A percentile compares a stretch with the other conserved stretches of the same genome.
These are phyloP conservation scores for Acephala macrosclerotiorum DNA, from an alignment of 2,329 filamentous ascomycete genomes.

Conservation along the genomic window DNA sequence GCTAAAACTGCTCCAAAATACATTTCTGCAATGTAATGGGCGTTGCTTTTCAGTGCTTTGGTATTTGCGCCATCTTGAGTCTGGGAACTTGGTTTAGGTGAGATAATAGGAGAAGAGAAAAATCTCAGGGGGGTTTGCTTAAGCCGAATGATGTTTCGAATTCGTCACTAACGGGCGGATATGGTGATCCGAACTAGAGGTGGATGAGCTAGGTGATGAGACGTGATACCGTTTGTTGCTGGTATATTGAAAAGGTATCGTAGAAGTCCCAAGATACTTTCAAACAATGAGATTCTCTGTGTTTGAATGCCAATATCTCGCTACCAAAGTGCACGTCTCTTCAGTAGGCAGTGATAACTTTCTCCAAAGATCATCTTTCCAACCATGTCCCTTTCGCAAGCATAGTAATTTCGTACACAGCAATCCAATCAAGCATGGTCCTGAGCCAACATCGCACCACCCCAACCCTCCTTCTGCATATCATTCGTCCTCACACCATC, in stretches of 20 bases:
- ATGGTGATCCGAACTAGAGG: not conserved
- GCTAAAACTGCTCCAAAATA: slow-evolving; percentile 7
- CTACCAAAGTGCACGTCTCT: not conserved
- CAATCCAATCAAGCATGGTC: not conserved
- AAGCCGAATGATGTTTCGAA: slow-evolving; percentile 5
- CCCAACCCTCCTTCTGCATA: slow-evolving; percentile 5
- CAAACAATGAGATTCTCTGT: too few relatives aligned
- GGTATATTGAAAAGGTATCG: not conserved
- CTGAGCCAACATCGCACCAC: not conserved
- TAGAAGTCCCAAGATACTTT: too few relatives aligned
- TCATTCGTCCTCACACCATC: slow-evolving; percentile 8
- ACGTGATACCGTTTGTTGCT: not conserved
- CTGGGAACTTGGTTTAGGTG: not conserved
- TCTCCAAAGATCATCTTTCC: too few relatives aligned
- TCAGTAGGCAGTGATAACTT: too few relatives aligned
- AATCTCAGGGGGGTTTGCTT: not conserved
- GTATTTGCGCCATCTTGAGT: not conserved
- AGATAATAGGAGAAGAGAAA: slow-evolving; percentile 3
- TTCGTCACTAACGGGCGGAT: not conserved
- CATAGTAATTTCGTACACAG: too few relatives aligned
- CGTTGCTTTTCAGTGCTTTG: not conserved
- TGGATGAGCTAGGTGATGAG: slow-evolving; percentile 1
- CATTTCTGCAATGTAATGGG: not conserved
- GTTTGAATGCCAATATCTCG: not conserved
- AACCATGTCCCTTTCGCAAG: too few relatives aligned